Evolutionary conservation across 441 rosid genomes (phyloP).

Genomic region (Gossypium davidsonii): DNA sequence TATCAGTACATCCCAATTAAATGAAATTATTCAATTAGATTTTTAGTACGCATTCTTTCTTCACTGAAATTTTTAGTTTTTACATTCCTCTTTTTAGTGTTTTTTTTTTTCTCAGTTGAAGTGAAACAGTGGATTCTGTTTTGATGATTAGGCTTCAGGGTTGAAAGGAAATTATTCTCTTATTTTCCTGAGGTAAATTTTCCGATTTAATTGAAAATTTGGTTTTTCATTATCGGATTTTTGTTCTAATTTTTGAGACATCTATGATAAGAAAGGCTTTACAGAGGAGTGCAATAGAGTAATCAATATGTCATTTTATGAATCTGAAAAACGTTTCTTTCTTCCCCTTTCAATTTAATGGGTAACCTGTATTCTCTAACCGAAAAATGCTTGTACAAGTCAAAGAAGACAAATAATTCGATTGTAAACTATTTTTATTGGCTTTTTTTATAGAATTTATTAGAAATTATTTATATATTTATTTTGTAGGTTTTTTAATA

Average conservation of each 20-base stretch:
- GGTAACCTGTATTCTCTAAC: not conserved
- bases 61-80: not conserved
- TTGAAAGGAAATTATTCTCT: not conserved
- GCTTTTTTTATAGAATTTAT: not conserved
- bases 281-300: not conserved
- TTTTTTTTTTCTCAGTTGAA: not conserved
- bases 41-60: not conserved
- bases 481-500: not conserved
- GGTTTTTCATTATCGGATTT: not conserved
- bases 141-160: not conserved
- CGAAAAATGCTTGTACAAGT: not conserved
- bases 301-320: not conserved
- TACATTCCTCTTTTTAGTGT: not conserved
- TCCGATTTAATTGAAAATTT: not conserved
- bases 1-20: not conserved
- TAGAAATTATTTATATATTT: not conserved
- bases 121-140: constrained; percentile 5
- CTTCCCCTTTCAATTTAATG: not conserved
- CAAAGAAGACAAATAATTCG: not conserved
- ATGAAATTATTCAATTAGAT: not conserved
- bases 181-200: not conserved
- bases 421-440: not conserved
- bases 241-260: not conserved
- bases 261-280: not conserved
- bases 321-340: not conserved